Percentiles rank a stretch among this genome's conserved stretches.
Conservation (phyloP, 805 yeast genomes). For the Candida easanensis region DNA sequence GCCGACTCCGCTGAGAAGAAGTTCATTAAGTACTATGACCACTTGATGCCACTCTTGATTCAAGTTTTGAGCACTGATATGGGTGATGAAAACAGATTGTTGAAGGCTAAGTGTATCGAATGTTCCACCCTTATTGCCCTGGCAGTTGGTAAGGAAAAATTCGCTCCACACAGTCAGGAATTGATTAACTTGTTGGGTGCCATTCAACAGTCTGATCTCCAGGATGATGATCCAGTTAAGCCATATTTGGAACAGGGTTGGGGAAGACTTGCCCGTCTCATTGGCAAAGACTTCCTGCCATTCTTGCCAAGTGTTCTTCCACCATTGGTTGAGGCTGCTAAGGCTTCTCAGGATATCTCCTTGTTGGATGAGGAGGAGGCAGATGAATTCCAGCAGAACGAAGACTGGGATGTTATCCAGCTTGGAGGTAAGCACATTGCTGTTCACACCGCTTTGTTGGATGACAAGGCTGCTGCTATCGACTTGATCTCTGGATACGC, state of each 20-base stretch:
- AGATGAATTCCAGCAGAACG: conserved; percentile 76
- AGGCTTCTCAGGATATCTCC: conserved; percentile 84
- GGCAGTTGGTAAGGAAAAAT: conserved; percentile 93
- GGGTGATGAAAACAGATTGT: conserved; percentile 71
- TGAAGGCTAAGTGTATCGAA: conserved; percentile 93
- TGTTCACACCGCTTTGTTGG: conserved; percentile 89
- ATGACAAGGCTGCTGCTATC: conserved; percentile 91
- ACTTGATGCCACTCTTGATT: conserved; percentile 85
- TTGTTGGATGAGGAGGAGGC: conserved; percentile 87
- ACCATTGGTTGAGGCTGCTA: conserved; percentile 82
- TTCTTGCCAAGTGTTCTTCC: conserved; percentile 83
- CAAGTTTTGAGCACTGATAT: conserved; percentile 76
- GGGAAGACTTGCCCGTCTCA: conserved; percentile 86
- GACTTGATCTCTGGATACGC: conserved; percentile 85
- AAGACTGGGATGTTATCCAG: conserved; percentile 94
- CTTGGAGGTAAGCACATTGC: conserved; percentile 91
- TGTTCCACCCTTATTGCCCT: conserved; percentile 91
- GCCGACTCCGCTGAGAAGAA: conserved; percentile 94
- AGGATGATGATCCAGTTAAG: conserved; percentile 82
- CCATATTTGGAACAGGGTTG: conserved; percentile 91
- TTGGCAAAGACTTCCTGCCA: conserved; percentile 85
- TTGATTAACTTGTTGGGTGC: conserved; percentile 67
- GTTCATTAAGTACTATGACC: conserved; percentile 88
- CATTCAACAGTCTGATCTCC: conserved; percentile 59
- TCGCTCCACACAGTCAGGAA: conserved; percentile 70